phyloP scores from a whole-genome alignment of 257 asterid species.

The Primulina huaijiensis region DNA sequence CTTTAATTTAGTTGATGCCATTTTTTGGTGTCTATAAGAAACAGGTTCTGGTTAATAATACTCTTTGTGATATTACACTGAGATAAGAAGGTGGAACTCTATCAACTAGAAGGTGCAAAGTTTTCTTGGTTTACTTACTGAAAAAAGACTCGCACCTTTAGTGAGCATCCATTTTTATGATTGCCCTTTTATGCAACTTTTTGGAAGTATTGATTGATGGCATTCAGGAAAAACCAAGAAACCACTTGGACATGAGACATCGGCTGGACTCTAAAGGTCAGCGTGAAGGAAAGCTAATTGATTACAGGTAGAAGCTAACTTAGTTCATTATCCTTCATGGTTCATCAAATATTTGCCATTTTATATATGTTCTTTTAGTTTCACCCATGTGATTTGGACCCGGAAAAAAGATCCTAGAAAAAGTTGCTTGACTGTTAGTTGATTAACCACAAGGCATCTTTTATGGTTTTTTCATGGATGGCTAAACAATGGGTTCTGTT shows the following conservation, averaged over 20 bases:
- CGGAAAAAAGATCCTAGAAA: not conserved
- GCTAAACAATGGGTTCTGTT: slow-evolving; percentile 20
- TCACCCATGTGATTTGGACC: not conserved
- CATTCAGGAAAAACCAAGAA: slow-evolving; percentile 85
- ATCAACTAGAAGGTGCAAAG: slow-evolving; percentile 2
- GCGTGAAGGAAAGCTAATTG: slow-evolving; percentile 94
- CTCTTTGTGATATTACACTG: not conserved
- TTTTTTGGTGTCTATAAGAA: not conserved
- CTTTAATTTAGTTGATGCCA: not conserved
- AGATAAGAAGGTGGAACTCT: slow-evolving; percentile 18
- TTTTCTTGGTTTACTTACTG: not conserved
- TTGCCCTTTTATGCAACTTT: not conserved
- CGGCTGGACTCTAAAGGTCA: slow-evolving; percentile 97
- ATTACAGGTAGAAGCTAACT: slow-evolving; percentile 64
- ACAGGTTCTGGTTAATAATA: not conserved
- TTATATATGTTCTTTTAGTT: not conserved
- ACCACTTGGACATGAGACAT: slow-evolving; percentile 93
- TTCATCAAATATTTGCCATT: not conserved
- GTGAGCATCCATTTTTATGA: not conserved
- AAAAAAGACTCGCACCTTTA: not conserved
- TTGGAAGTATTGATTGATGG: slow-evolving; percentile 18
- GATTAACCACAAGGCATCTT: not conserved
- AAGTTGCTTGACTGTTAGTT: not conserved
- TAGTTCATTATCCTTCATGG: slow-evolving; percentile 5
- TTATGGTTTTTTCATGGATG: not conserved